These are phyloP conservation scores for Picochlorum sp. DNA, from an alignment of 139 green algal species.

Conservation along the genomic window DNA sequence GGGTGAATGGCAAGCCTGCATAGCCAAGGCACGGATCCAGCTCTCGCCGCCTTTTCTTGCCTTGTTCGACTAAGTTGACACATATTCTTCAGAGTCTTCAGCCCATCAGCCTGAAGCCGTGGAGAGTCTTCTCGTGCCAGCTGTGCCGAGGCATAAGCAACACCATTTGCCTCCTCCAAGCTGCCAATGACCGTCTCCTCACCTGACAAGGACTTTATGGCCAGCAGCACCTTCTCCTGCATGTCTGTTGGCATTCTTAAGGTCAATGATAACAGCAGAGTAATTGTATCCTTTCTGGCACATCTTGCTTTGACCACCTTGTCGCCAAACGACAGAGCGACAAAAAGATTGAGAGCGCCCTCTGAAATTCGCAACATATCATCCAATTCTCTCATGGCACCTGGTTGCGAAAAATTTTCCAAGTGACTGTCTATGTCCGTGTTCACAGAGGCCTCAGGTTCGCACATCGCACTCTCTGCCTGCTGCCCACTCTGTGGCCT, in stretches of 20 bases:
- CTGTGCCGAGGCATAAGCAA: conserved; percentile 40
- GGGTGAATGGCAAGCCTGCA: conserved; percentile 2
- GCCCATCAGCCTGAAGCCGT: conserved; percentile 47
- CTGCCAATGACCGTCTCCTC: conserved; percentile 45
- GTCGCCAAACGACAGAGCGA: conserved; percentile 37
- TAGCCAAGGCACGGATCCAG: conserved; percentile 48
- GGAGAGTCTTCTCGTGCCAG: conserved; percentile 6
- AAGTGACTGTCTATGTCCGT: no score
- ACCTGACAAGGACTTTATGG: conserved; percentile 16
- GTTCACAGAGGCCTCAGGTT: background rate
- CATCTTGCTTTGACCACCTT: conserved; percentile 57
- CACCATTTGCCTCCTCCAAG: conserved; percentile 25
- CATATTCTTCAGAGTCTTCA: conserved; percentile 66
- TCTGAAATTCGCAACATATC: background rate
- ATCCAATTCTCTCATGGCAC: background rate
- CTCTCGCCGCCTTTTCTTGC: conserved; percentile 51
- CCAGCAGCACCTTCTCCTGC: conserved; percentile 13
- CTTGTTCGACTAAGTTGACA: conserved; percentile 64
- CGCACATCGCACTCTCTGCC: background rate
- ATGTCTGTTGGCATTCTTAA: background rate
- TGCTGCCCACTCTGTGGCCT: background rate
- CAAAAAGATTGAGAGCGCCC: conserved; percentile 5
- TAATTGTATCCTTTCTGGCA: conserved; percentile 21
- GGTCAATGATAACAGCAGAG: conserved; percentile 8
- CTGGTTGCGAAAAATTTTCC: background rate